Evolutionary conservation across 192 early-diverging fungal species (phyloP), one percentile per base, ranked within the genome.

Genomic region (Coemansia sp.): DNA sequence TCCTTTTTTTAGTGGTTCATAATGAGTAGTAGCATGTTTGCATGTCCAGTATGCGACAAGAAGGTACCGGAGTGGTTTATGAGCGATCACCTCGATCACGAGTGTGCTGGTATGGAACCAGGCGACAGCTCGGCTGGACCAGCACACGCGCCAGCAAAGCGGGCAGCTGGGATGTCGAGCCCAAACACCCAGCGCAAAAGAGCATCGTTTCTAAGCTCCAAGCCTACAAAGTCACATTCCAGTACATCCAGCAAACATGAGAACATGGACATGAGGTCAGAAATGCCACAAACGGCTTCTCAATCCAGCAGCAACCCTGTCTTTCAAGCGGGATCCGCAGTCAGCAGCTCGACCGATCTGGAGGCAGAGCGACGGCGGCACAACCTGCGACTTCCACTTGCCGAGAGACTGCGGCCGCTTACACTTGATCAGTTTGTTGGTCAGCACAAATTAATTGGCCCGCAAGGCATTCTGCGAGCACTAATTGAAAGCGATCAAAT

Each of bases 361-460:
- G 57, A 64, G 12, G 33, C 37, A 3, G 61, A 63, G 37, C 68
- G 52, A 48, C 63, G 67, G 38, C 30, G 57, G 20, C 65, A 48
- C 15, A 59, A 68, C 36, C 40, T 18, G 15, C 57, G 49, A 44
- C 59, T 68, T 6, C 79, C 79, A 1, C 45, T 80, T 19, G 72
- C 79, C 0, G 79, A 80, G 36, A 63, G 65, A 13, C 46, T 80
- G 20, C 68, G 79, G 9, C 79, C 79, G 1, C 47, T 59, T 54
- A 55, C 65, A 3, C 59, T 91, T 6, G 85, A 85, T 7, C 76
- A 86, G 8, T 87, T 91, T 65, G 79, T 89, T 10, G 90, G 89
- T 18, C 92, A 94, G 55, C 51, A 76, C 2, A 81, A 83, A 15
- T 57, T 93, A 3, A 70, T 92, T 5, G 90, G 91, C 0, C 63